Evolutionary conservation across 2,329 filamentous ascomycete species (phyloP).

Genomic region (Aspergillus spinulosporus): DNA sequence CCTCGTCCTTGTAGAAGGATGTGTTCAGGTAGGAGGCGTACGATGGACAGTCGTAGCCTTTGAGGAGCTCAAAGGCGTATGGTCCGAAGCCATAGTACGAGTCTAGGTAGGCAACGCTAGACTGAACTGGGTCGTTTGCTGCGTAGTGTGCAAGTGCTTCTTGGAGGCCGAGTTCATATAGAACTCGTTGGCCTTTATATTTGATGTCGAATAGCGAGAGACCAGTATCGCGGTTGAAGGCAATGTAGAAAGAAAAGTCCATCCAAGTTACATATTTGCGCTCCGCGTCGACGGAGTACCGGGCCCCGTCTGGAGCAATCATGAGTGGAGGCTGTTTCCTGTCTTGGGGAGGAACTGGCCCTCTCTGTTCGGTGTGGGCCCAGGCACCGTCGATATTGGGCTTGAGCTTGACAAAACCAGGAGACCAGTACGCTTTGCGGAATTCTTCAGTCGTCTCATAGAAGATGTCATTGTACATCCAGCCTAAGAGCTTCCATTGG

Average conservation of each 20-base stretch:
- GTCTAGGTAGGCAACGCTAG: constrained; percentile 16
- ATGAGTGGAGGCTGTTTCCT: constrained; percentile 16
- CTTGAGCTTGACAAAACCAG: constrained; percentile 16
- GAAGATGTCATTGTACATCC: constrained; percentile 20
- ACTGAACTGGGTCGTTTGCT: constrained; percentile 17
- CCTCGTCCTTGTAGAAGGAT: constrained; percentile 28
- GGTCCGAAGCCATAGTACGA: constrained; percentile 19
- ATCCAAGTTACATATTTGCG: constrained; percentile 18
- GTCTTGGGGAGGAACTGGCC: constrained; percentile 10
- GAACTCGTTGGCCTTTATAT: constrained; percentile 16
- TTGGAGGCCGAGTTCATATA: constrained; percentile 16
- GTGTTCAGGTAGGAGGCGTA: constrained; percentile 30
- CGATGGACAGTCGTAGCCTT: constrained; percentile 31
- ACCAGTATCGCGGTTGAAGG: constrained; percentile 16
- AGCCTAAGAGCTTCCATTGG: constrained; percentile 17
- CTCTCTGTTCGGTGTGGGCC: constrained; percentile 16
- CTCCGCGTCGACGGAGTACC: constrained; percentile 16
- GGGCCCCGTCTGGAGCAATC: constrained; percentile 15
- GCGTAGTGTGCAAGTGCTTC: constrained; percentile 18
- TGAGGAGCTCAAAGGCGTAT: constrained; percentile 22
- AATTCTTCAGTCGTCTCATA: constrained; percentile 19
- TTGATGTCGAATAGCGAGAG: constrained; percentile 17
- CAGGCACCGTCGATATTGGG: constrained; percentile 17
- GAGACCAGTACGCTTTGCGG: constrained; percentile 17
- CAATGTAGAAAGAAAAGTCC: constrained; percentile 20